Conservation (phyloP, 768 basidiomycete genomes). For the Leucocoprinus leucothites region DNA sequence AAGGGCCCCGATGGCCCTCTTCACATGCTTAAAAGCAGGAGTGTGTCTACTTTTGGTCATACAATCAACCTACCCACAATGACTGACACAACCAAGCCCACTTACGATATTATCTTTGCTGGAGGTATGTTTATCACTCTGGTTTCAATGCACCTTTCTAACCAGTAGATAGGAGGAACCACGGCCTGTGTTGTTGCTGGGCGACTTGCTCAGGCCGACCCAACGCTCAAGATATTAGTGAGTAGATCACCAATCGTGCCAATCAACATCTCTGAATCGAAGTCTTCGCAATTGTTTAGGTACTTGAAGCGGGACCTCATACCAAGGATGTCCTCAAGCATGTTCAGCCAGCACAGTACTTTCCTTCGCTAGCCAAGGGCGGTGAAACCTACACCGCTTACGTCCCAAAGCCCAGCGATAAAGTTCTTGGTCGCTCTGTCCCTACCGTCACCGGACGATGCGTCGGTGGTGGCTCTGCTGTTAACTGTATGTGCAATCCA, state of each 20-base stretch:
- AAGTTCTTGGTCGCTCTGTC: slow-evolving; percentile 38
- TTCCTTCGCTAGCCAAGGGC: slow-evolving; percentile 35
- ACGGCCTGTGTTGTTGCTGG: slow-evolving; percentile 55
- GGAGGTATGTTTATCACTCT: slow-evolving; percentile 38
- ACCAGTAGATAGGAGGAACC: slow-evolving; percentile 39
- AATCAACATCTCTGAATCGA: neutral
- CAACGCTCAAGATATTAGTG: slow-evolving; percentile 53
- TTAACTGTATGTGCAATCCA: slow-evolving; percentile 45
- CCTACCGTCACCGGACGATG: slow-evolving; percentile 45
- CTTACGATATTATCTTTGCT: slow-evolving; percentile 50
- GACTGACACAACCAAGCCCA: neutral
- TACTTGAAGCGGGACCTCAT: slow-evolving; percentile 58
- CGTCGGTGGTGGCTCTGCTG: slow-evolving; percentile 59
- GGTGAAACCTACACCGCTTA: slow-evolving; percentile 45
- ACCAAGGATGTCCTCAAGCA: slow-evolving; percentile 44
- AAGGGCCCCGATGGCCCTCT: neutral
- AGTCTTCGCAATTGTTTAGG: slow-evolving; percentile 18
- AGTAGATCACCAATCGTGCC: slow-evolving; percentile 7
- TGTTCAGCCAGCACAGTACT: slow-evolving; percentile 51
- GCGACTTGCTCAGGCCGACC: slow-evolving; percentile 51
- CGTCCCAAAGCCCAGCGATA: slow-evolving; percentile 38
- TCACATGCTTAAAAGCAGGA: neutral
- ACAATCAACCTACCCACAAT: neutral
- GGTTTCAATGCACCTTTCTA: neutral
- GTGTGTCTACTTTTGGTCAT: neutral